phyloP scores from a whole-genome alignment of 176 grass and related monocot species.

The Chloris gayana region DNA sequence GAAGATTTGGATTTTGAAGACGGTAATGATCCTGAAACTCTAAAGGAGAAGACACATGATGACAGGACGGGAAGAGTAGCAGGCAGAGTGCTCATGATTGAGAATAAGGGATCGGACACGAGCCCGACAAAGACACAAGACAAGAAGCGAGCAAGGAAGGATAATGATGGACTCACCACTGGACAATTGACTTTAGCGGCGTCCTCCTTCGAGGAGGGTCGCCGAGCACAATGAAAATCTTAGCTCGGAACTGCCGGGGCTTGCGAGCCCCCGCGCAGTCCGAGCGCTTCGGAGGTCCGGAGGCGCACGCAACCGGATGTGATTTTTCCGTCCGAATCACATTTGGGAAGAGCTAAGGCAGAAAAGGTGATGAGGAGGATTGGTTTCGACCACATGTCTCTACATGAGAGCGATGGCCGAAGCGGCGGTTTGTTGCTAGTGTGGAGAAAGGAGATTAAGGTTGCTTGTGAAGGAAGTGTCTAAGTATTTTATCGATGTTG shows the following conservation, averaged over 20 bases:
- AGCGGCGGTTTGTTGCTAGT: background rate
- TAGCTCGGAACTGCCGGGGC: background rate
- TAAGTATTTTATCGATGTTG: background rate
- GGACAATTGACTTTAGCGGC: too few species aligned
- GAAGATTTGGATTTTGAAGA: too few species aligned
- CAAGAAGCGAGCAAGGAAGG: background rate
- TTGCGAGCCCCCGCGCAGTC: background rate
- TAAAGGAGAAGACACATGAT: too few species aligned
- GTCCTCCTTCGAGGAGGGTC: background rate
- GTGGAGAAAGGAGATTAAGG: background rate
- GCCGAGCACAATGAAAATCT: background rate
- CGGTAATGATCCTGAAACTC: too few species aligned
- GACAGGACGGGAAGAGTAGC: too few species aligned
- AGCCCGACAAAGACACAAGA: background rate
- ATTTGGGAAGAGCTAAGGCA: background rate
- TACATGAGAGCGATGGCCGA: background rate
- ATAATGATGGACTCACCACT: fast-evolving
- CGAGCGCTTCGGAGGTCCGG: background rate
- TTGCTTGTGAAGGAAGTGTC: fast-evolving
- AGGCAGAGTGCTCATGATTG: too few species aligned
- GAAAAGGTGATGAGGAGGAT: background rate
- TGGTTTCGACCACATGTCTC: background rate
- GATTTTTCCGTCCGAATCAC: background rate
- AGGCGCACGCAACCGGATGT: background rate
- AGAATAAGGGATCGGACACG: too few species aligned